A percentile compares a stretch with the other conserved stretches of the same genome.
phyloP scores from a whole-genome alignment of 2,329 filamentous ascomycete genomes.

The Penicillium sp. region DNA sequence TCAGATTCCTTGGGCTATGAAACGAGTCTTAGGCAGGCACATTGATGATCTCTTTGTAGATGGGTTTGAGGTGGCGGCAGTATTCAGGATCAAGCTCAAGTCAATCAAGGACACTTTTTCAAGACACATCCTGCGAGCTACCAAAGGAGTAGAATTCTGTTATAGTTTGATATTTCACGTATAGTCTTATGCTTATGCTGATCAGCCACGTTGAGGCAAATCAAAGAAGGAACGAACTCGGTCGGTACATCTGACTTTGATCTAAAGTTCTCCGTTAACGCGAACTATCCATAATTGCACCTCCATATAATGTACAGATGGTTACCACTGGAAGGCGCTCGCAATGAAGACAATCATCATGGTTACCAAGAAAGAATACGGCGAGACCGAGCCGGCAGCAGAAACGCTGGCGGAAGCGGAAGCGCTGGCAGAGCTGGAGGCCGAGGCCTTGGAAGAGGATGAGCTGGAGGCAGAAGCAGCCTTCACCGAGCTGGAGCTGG shows the following conservation, averaged over 20 bases:
- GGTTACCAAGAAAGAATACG: slow-evolving; percentile 9
- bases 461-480: slow-evolving; percentile 14
- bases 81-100: background rate
- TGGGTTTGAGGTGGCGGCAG: no score
- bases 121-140: background rate
- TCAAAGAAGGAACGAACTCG: slow-evolving; percentile 6
- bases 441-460: background rate
- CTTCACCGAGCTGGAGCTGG: slow-evolving; percentile 14
- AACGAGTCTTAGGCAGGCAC: no score
- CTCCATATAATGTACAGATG: background rate
- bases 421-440: slow-evolving; percentile 14
- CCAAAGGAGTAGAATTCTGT: background rate
- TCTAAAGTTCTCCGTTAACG: background rate
- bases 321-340: slow-evolving; percentile 13
- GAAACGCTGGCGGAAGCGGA: slow-evolving; percentile 33
- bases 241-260: slow-evolving; percentile 14
- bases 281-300: background rate
- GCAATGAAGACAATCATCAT: slow-evolving; percentile 10
- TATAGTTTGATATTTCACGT: background rate
- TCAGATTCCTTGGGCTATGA: no score
- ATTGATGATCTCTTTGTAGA: no score
- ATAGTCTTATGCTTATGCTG: background rate
- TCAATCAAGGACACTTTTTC: background rate
- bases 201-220: background rate
- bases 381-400: slow-evolving; percentile 21